Evolutionary conservation across 2,329 filamentous ascomycete genomes (phyloP).

Genomic region (Huntiella bhutanensis): DNA sequence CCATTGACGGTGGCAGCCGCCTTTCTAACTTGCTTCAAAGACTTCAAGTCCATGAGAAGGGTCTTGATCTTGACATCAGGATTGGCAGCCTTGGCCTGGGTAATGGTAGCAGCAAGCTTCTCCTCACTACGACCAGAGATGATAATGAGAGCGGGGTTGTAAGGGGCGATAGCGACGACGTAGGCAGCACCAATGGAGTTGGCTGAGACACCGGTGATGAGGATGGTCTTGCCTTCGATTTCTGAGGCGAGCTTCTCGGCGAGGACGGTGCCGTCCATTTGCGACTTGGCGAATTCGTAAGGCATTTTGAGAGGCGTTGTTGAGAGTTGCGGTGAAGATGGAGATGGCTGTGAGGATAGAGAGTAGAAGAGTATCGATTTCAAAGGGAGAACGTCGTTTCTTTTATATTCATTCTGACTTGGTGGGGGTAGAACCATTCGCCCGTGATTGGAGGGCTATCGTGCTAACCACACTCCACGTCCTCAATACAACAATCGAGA

Average conservation of each 20-base stretch:
- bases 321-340: no score
- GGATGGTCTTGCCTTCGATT: slow-evolving; percentile 14
- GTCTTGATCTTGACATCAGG: not conserved
- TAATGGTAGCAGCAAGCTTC: not conserved
- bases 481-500: no score
- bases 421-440: no score
- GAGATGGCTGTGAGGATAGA: no score
- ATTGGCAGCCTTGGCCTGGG: slow-evolving; percentile 10
- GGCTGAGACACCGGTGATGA: slow-evolving; percentile 25
- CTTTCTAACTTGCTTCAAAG: slow-evolving; percentile 19
- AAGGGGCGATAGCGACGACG: slow-evolving; percentile 21
- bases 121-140: not conserved
- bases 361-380: no score
- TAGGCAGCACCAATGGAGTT: slow-evolving; percentile 21
- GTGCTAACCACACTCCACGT: no score
- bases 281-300: not conserved
- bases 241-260: not conserved
- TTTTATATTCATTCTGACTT: no score
- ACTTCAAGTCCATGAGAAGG: slow-evolving; percentile 20
- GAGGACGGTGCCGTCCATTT: not conserved
- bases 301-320: not conserved
- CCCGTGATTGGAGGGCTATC: no score
- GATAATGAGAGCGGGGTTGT: slow-evolving; percentile 17
- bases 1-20: slow-evolving; percentile 19
- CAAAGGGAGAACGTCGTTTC: no score